Base-by-base conservation (phyloP, 176 grass and related monocot genomes). In the Carex pumila region DNA sequence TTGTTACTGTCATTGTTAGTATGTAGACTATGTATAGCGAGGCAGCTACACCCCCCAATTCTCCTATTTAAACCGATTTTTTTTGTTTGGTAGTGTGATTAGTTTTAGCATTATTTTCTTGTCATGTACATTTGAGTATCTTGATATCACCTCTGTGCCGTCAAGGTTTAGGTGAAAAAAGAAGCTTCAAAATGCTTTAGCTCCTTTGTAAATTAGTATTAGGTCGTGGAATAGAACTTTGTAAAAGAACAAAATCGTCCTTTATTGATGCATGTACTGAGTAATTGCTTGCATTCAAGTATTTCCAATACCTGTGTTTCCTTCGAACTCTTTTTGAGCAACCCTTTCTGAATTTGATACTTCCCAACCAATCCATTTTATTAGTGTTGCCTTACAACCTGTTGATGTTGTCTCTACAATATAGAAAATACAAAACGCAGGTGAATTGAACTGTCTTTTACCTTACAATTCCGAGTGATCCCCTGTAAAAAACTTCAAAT, bases 21-120 rank as follows among this genome's bases (percentile, higher is more conserved):
- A 50, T 76, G 43, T 45, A 45, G 41, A 45, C 41, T 45, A 8
- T 45, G 61, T 83, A 83, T 41, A 83, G 79, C 79, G 19, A 81
- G 25, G 15, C 13, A 69, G 62, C 61, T 21, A 52, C 81, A 69
- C 13, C 37, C 56, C 56, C 41, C 7, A 52, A 29, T 54, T 83
- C 9, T 66, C 64, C 39, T 55, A 68, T 68, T 19, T 52, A 68
- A 31, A 32, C 25, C 7, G 15, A 56, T 54, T 83, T 3, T 22
- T 67, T 69, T 47, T 11, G 25, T 25, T 65, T 81, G 2, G 12
- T 56, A 57, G 6, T 18, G 29, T 81, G 47, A 75, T 81, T 3
- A 64, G 79, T 47, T 81, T 12, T 81, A 81, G n/a, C 60, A 56
- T 80, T 36, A 8, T 18, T 43, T 62, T 58, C 0, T 61, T 9